Conservation (phyloP, 2,329 filamentous ascomycete genomes). For the Colletotrichum viniferum region DNA sequence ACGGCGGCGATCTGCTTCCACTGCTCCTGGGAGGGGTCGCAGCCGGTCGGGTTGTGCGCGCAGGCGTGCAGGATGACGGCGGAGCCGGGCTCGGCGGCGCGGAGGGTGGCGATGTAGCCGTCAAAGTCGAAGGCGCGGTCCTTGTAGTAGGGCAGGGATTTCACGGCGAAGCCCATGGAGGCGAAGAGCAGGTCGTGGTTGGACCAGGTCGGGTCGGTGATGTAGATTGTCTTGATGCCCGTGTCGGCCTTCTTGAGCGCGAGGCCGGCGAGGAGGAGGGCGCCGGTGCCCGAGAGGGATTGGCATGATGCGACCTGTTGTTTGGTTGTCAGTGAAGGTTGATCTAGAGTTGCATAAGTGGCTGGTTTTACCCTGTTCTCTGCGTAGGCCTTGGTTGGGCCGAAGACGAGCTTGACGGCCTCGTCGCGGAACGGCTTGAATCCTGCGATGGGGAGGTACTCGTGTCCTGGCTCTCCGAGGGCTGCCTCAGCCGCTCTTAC, state of each 20-base stretch:
- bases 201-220: slow-evolving; percentile 45
- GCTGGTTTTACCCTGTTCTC: slow-evolving; percentile 29
- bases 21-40: slow-evolving; percentile 38
- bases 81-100: slow-evolving; percentile 27
- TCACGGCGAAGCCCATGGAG: slow-evolving; percentile 35
- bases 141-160: slow-evolving; percentile 39
- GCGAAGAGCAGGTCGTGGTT: slow-evolving; percentile 43
- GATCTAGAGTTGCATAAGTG: slow-evolving; percentile 35
- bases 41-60: slow-evolving; percentile 48
- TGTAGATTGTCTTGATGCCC: slow-evolving; percentile 33
- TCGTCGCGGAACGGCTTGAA: slow-evolving; percentile 34
- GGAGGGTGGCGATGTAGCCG: slow-evolving; percentile 29
- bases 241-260: slow-evolving; percentile 30
- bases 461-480: slow-evolving; percentile 31
- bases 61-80: slow-evolving; percentile 44
- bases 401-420: slow-evolving; percentile 34
- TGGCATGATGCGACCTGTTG: slow-evolving; percentile 39
- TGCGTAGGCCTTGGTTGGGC: slow-evolving; percentile 26
- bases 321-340: neutral
- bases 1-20: slow-evolving; percentile 33
- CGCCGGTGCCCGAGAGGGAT: slow-evolving; percentile 44
- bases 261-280: slow-evolving; percentile 38
- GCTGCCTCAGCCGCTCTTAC: slow-evolving; percentile 31
- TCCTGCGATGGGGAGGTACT: slow-evolving; percentile 42
- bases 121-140: slow-evolving; percentile 35